These are phyloP conservation scores for Alternaria angustiovoidea DNA, from an alignment of 2,329 filamentous ascomycete species.

Conservation along the genomic window DNA sequence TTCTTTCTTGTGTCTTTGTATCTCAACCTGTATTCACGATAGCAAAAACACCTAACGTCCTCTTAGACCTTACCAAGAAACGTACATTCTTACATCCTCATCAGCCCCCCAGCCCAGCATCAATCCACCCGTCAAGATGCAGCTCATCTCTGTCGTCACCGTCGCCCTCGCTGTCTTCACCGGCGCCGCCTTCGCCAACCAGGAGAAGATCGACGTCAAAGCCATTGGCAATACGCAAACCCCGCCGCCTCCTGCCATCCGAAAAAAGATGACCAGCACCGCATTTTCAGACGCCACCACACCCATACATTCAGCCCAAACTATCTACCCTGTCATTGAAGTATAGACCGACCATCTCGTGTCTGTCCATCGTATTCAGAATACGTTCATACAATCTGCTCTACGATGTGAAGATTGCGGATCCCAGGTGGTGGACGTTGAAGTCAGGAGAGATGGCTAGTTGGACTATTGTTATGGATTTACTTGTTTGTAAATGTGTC, in stretches of 20 bases:
- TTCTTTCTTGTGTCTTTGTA: neutral
- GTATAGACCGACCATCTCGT: neutral
- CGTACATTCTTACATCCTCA: neutral
- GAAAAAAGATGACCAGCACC: neutral
- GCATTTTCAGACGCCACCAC: neutral
- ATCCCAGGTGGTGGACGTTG: neutral
- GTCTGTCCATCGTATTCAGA: neutral
- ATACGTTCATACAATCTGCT: neutral
- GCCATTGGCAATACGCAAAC: neutral
- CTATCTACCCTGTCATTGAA: too few species aligned
- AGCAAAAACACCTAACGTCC: neutral
- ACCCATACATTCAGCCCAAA: neutral
- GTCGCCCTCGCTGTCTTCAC: neutral
- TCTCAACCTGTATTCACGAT: neutral
- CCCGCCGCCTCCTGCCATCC: neutral
- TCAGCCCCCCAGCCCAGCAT: neutral
- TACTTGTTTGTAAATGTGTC: neutral
- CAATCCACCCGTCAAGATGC: constrained; percentile 3
- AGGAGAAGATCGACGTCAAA: too few species aligned
- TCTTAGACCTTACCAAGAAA: neutral
- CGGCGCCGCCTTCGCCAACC: neutral
- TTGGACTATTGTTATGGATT: neutral
- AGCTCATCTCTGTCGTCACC: neutral
- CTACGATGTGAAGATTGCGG: neutral
- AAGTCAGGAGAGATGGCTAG: neutral